Evolutionary conservation across 2,329 filamentous ascomycete species (phyloP).

Genomic region (Alternaria consortialis): DNA sequence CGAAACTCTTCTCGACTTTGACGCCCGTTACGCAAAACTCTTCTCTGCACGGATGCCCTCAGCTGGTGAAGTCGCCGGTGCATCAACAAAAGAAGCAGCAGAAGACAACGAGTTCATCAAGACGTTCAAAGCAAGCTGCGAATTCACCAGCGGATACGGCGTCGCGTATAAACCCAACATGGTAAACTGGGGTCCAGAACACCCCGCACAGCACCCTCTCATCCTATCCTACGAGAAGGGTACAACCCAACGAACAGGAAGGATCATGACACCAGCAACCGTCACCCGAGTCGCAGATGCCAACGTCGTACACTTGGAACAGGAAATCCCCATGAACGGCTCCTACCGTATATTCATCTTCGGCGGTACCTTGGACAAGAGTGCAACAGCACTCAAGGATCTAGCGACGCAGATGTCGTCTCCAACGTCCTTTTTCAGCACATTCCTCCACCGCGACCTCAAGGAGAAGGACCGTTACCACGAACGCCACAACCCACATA

Average conservation of each 20-base stretch:
- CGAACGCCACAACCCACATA: slow-evolving; percentile 86
- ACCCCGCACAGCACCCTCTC: slow-evolving; percentile 74
- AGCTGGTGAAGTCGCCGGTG: slow-evolving; percentile 75
- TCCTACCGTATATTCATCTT: slow-evolving; percentile 88
- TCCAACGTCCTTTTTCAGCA: slow-evolving; percentile 75
- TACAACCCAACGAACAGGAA: slow-evolving; percentile 74
- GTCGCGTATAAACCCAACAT: slow-evolving; percentile 84
- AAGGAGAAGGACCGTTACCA: slow-evolving; percentile 65
- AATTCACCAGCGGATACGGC: slow-evolving; percentile 92
- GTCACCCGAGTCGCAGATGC: slow-evolving; percentile 89
- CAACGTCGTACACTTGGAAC: slow-evolving; percentile 89
- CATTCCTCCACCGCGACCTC: slow-evolving; percentile 70
- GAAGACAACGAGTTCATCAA: slow-evolving; percentile 81
- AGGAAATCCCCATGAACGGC: slow-evolving; percentile 87
- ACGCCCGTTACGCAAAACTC: slow-evolving; percentile 87
- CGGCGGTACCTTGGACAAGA: slow-evolving; percentile 69
- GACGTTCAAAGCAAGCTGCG: slow-evolving; percentile 89
- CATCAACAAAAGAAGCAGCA: slow-evolving; percentile 50
- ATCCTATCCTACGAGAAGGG: slow-evolving; percentile 67
- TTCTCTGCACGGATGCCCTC: slow-evolving; percentile 83
- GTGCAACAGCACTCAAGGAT: slow-evolving; percentile 73
- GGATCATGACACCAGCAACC: slow-evolving; percentile 78
- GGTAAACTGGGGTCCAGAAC: slow-evolving; percentile 81
- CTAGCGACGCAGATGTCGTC: slow-evolving; percentile 71
- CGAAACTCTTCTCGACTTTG: slow-evolving; percentile 84